Conservation (phyloP, 2,329 filamentous ascomycete genomes). For the Cercospora sp. region DNA sequence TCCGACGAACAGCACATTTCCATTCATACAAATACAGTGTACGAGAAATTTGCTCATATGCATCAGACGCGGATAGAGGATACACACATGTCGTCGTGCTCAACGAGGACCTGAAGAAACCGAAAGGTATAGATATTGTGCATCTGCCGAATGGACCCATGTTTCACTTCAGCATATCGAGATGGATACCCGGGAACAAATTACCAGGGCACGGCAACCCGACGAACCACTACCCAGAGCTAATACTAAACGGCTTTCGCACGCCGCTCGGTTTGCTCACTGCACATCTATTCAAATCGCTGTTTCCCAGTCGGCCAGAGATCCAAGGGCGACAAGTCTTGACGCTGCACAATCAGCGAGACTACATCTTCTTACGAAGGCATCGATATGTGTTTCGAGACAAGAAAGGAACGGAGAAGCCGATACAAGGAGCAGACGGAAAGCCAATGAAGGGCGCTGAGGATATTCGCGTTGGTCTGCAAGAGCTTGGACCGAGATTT, state of each 20-base stretch:
- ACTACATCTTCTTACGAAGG: slow-evolving; percentile 90
- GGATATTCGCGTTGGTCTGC: slow-evolving; percentile 79
- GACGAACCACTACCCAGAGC: slow-evolving; percentile 85
- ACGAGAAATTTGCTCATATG: slow-evolving; percentile 85
- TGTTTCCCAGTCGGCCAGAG: slow-evolving; percentile 81
- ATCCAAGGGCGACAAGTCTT: slow-evolving; percentile 85
- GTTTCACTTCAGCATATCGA: slow-evolving; percentile 87
- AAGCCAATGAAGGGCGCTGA: slow-evolving; percentile 83
- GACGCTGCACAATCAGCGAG: slow-evolving; percentile 90
- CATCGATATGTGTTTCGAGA: slow-evolving; percentile 94
- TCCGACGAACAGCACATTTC: slow-evolving; percentile 79
- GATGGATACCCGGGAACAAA: slow-evolving; percentile 85
- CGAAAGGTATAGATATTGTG: slow-evolving; percentile 78
- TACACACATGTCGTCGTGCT: slow-evolving; percentile 84
- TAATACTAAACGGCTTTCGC: slow-evolving; percentile 91
- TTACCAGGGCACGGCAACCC: slow-evolving; percentile 88
- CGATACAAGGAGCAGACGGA: slow-evolving; percentile 77
- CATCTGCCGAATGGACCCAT: slow-evolving; percentile 84
- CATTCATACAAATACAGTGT: slow-evolving; percentile 90
- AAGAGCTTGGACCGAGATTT: slow-evolving; percentile 83
- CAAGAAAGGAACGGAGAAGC: slow-evolving; percentile 83
- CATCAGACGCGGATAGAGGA: slow-evolving; percentile 64
- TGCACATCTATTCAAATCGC: slow-evolving; percentile 75
- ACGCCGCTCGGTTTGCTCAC: slow-evolving; percentile 88
- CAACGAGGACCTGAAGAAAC: slow-evolving; percentile 85